phyloP scores from a whole-genome alignment of 2,329 filamentous ascomycete genomes.

The Daldinia eschscholtzii region DNA sequence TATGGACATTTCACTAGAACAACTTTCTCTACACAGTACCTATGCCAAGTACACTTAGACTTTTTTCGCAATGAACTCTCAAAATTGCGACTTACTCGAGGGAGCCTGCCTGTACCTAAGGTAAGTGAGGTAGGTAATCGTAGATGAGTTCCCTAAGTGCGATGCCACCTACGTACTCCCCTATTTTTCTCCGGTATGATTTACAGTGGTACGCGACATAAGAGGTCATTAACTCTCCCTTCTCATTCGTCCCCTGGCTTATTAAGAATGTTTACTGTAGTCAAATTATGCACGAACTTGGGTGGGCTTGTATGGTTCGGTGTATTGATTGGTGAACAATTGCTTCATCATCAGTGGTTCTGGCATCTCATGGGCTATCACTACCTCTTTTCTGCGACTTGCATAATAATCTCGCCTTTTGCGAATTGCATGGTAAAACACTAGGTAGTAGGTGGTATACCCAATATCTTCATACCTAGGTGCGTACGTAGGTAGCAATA shows the following conservation, averaged over 20 bases:
- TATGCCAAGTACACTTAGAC: neutral
- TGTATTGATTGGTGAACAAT: constrained; percentile 34
- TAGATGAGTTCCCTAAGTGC: constrained; percentile 28
- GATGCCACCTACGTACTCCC: constrained; percentile 36
- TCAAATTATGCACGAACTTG: constrained; percentile 32
- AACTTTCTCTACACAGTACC: neutral
- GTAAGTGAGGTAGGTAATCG: neutral
- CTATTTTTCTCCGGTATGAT: constrained; percentile 37
- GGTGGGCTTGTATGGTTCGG: constrained; percentile 20
- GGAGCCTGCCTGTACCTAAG: neutral
- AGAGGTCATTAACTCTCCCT: constrained; percentile 7
- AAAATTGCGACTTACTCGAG: neutral
- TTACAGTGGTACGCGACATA: constrained; percentile 36
- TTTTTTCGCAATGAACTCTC: constrained; percentile 5
- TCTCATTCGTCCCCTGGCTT: constrained; percentile 31
- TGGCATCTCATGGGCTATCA: constrained; percentile 39
- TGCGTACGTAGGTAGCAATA: constrained; percentile 13
- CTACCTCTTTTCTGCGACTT: constrained; percentile 38
- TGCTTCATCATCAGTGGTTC: constrained; percentile 32
- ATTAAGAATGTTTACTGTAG: constrained; percentile 37
- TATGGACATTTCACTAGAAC: neutral
- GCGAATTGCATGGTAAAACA: constrained; percentile 34
- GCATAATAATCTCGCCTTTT: constrained; percentile 36
- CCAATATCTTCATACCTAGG: constrained; percentile 29
- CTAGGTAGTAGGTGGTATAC: constrained; percentile 28